Percentiles rank a stretch among this genome's conserved stretches.
Conservation (phyloP, 257 asterid genomes). For the Avicennia marina region DNA sequence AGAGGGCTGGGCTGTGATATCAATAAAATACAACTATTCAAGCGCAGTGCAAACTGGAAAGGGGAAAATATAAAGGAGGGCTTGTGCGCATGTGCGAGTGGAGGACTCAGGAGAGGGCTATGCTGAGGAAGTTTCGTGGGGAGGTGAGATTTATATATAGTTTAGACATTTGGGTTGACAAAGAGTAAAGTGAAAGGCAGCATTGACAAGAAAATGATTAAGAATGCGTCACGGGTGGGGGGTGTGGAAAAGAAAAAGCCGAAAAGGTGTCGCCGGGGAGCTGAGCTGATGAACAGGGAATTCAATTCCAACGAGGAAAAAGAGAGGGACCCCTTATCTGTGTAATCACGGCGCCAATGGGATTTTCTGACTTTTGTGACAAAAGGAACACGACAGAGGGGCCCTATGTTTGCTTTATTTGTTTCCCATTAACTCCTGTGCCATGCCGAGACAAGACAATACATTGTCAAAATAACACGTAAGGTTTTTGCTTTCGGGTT, state of each 20-base stretch:
- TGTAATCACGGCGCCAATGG: constrained; percentile 30
- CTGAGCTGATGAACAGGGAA: constrained; percentile 17
- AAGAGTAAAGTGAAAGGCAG: constrained; percentile 34
- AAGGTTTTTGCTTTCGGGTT: too few relatives aligned
- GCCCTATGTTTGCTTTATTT: constrained; percentile 31
- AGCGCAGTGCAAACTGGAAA: too few relatives aligned
- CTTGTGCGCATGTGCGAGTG: too few relatives aligned
- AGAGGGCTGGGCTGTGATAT: too few relatives aligned
- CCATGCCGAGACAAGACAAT: too few relatives aligned
- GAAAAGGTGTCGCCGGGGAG: constrained; percentile 24
- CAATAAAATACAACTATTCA: too few relatives aligned
- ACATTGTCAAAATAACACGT: not conserved
- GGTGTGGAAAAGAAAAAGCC: constrained; percentile 32
- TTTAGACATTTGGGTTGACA: constrained; percentile 38
- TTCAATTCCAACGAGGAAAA: constrained; percentile 22
- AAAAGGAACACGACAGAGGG: constrained; percentile 22
- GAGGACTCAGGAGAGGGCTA: too few relatives aligned
- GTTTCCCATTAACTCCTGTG: not conserved
- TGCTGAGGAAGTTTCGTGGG: constrained; percentile 23
- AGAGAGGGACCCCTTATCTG: too few relatives aligned
- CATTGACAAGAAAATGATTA: constrained; percentile 41
- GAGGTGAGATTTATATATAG: constrained; percentile 12
- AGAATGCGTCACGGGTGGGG: constrained; percentile 59
- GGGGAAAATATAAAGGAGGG: too few relatives aligned
- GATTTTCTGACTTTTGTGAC: constrained; percentile 19